Conservation (phyloP, 106 monocot genomes). For the Dioscorea dumetorum region DNA sequence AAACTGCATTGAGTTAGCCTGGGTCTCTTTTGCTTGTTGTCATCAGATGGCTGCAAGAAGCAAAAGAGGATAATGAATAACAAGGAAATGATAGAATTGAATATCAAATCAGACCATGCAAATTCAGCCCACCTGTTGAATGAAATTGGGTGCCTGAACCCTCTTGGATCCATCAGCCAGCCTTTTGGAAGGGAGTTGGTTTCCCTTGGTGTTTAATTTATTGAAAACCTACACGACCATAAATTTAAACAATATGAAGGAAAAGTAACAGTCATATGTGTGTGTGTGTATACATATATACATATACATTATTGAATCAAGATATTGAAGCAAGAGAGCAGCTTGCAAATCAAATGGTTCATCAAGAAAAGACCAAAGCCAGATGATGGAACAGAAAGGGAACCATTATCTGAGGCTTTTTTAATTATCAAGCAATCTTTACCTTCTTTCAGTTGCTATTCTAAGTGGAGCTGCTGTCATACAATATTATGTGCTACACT, state of each 20-base stretch:
- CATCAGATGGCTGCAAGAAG: conserved; percentile 19
- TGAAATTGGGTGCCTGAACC: conserved; percentile 58
- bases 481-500: no score
- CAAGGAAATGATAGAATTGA: neutral
- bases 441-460: no score
- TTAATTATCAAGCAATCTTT: no score
- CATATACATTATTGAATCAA: no score
- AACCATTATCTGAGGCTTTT: no score
- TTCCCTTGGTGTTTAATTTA: conserved; percentile 34
- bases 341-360: no score
- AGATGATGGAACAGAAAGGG: no score
- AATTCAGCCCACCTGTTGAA: conserved; percentile 29
- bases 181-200: conserved; percentile 50
- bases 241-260: neutral
- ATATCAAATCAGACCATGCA: neutral
- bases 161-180: conserved; percentile 87
- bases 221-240: conserved; percentile 48
- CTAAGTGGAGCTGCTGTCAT: no score
- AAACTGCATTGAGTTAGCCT: conserved; percentile 15
- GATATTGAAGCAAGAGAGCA: neutral
- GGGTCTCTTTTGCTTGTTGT: conserved; percentile 21
- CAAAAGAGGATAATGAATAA: neutral
- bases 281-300: no score
- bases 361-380: no score
- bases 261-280: no score